Evolutionary conservation across 768 basidiomycete species (phyloP).

Genomic region (Cyclocybe aegerita): DNA sequence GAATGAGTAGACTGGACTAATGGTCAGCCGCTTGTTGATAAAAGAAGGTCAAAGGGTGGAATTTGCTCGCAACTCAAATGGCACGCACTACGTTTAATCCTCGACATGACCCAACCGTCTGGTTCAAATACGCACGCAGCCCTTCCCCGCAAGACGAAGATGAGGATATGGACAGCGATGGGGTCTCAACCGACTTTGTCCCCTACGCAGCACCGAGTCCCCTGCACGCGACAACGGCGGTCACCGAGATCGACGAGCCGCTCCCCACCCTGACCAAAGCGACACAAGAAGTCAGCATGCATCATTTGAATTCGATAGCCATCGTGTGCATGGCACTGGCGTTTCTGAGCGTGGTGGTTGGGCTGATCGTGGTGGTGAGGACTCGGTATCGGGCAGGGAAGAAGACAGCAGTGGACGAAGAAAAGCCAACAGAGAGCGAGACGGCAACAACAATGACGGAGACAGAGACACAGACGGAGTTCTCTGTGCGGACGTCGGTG

Average conservation of each 20-base stretch:
- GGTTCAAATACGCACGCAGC: too few species aligned
- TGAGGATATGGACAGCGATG: too few species aligned
- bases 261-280: background rate
- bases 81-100: too few species aligned
- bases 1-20: too few species aligned
- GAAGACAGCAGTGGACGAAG: conserved; percentile 10
- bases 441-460: conserved; percentile 10
- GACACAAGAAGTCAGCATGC: background rate
- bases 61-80: too few species aligned
- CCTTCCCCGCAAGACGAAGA: too few species aligned
- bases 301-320: background rate
- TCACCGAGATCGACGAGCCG: background rate
- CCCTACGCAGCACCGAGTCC: too few species aligned
- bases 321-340: conserved; percentile 10
- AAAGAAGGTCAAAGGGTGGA: too few species aligned
- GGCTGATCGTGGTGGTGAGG: conserved; percentile 7
- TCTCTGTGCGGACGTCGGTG: conserved; percentile 1
- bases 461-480: background rate
- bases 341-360: conserved; percentile 10
- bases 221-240: background rate
- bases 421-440: conserved; percentile 11
- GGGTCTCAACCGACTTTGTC: too few species aligned
- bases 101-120: too few species aligned
- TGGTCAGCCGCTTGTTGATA: too few species aligned
- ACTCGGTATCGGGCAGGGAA: conserved; percentile 4